These are phyloP conservation scores for Bretziella fagacearum DNA, from an alignment of 2,329 filamentous ascomycete species.

Conservation along the genomic window DNA sequence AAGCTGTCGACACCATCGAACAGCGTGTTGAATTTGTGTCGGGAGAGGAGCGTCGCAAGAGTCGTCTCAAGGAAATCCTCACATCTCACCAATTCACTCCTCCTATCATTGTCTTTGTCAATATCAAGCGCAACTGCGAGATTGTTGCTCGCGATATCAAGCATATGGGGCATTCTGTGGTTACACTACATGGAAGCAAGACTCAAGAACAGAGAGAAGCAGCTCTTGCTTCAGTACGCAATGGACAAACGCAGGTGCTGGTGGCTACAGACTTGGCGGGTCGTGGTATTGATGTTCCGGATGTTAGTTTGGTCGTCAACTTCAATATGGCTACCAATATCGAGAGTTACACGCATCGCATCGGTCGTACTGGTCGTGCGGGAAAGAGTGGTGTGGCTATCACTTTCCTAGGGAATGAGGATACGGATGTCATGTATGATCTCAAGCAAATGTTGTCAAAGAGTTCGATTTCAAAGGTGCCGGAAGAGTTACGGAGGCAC, in stretches of 20 bases:
- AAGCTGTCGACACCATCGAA: slow-evolving; percentile 95
- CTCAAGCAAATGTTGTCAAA: slow-evolving; percentile 91
- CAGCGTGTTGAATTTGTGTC: slow-evolving; percentile 84
- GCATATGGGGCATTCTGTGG: slow-evolving; percentile 74
- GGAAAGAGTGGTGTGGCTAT: slow-evolving; percentile 94
- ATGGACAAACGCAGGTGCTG: slow-evolving; percentile 66
- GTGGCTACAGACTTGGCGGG: slow-evolving; percentile 93
- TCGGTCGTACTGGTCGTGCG: slow-evolving; percentile 91
- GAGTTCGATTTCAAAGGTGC: slow-evolving; percentile 71
- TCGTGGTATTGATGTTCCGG: slow-evolving; percentile 91
- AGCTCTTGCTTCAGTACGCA: slow-evolving; percentile 68
- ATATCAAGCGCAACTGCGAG: slow-evolving; percentile 98
- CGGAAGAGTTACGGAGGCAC: slow-evolving; percentile 78
- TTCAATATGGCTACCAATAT: slow-evolving; percentile 96
- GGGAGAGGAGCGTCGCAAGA: slow-evolving; percentile 92
- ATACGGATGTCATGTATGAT: slow-evolving; percentile 81
- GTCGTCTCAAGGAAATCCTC: slow-evolving; percentile 82
- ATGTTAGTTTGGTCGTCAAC: slow-evolving; percentile 88
- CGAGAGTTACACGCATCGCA: slow-evolving; percentile 89
- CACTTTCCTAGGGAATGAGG: slow-evolving; percentile 85
- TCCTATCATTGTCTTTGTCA: slow-evolving; percentile 98
- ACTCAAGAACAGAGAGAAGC: slow-evolving; percentile 96
- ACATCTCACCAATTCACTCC: slow-evolving; percentile 61
- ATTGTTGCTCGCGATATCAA: slow-evolving; percentile 89
- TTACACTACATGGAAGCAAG: slow-evolving; percentile 88